Evolutionary conservation across 1,284 basidiomycete species (phyloP).

Genomic region (Porogramme epimiltina): DNA sequence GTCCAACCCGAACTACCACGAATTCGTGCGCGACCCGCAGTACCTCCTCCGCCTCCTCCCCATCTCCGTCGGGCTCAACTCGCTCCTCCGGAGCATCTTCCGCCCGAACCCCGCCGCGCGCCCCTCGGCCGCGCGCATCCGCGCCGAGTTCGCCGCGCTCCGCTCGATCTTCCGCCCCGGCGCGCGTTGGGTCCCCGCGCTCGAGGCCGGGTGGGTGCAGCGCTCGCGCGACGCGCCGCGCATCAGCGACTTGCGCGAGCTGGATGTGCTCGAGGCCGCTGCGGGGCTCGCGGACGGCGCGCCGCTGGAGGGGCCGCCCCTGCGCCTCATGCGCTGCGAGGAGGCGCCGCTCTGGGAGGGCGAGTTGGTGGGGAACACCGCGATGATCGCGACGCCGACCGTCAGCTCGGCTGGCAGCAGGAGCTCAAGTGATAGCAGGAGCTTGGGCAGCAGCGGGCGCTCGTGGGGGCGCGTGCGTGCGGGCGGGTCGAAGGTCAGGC

Average conservation of each 20-base stretch:
- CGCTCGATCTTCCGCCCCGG: not conserved
- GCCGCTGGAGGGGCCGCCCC: not conserved
- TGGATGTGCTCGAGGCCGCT: not conserved
- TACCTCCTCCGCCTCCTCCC: constrained; percentile 73
- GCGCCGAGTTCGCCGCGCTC: not conserved
- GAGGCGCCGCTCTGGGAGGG: not conserved
- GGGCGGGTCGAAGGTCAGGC: not conserved
- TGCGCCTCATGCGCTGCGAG: not conserved
- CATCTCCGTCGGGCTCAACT: constrained; percentile 62
- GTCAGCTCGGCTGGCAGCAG: not conserved
- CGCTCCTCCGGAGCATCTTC: constrained; percentile 63
- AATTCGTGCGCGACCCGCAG: constrained; percentile 46
- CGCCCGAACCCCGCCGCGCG: constrained; percentile 49
- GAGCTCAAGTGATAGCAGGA: too few relatives aligned
- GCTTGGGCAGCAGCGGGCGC: not conserved
- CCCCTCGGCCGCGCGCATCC: constrained; percentile 26
- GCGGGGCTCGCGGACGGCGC: not conserved
- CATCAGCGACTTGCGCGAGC: not conserved
- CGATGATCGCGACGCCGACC: not conserved
- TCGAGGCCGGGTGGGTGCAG: not conserved
- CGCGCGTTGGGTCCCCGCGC: not conserved
- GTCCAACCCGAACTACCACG: constrained; percentile 68
- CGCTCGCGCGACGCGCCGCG: not conserved
- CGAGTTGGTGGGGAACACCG: not conserved
- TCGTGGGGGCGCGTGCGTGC: not conserved